Evolutionary conservation across 2,329 filamentous ascomycete genomes (phyloP).

Genomic region (Westerdykella sp.): DNA sequence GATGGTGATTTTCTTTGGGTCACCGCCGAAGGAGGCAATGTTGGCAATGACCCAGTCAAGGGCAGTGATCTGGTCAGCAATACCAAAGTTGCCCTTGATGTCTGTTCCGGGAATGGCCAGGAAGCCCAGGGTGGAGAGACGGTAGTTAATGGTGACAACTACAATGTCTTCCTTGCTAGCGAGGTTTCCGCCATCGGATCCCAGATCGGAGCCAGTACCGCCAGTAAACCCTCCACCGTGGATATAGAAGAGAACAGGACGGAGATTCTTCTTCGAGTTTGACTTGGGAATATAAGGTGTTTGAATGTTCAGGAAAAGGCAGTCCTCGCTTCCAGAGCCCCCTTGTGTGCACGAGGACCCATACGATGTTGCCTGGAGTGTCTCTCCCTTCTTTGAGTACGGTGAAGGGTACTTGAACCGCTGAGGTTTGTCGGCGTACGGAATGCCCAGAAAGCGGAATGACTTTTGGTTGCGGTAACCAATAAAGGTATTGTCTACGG

Average conservation of each 20-base stretch:
- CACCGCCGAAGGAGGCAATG: slow-evolving; percentile 44
- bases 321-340: slow-evolving; percentile 41
- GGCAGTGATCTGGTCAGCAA: slow-evolving; percentile 48
- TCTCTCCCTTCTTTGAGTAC: slow-evolving; percentile 43
- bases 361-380: slow-evolving; percentile 43
- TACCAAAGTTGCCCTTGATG: slow-evolving; percentile 51
- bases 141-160: slow-evolving; percentile 56
- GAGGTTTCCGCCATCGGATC: slow-evolving; percentile 51
- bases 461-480: slow-evolving; percentile 51
- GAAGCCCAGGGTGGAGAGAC: slow-evolving; percentile 53
- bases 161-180: slow-evolving; percentile 55
- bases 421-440: slow-evolving; percentile 40
- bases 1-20: slow-evolving; percentile 43
- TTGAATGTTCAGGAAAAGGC: slow-evolving; percentile 47
- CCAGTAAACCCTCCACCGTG: slow-evolving; percentile 53
- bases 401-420: slow-evolving; percentile 45
- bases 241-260: slow-evolving; percentile 48
- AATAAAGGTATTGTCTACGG: slow-evolving; percentile 42
- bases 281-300: slow-evolving; percentile 36
- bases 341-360: slow-evolving; percentile 42
- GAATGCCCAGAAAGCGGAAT: slow-evolving; percentile 42
- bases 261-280: slow-evolving; percentile 36
- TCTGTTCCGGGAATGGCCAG: slow-evolving; percentile 51
- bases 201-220: slow-evolving; percentile 36
- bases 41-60: slow-evolving; percentile 45